phyloP scores from a whole-genome alignment of 2,329 filamentous ascomycete genomes.

The Epichloe amarillans region DNA sequence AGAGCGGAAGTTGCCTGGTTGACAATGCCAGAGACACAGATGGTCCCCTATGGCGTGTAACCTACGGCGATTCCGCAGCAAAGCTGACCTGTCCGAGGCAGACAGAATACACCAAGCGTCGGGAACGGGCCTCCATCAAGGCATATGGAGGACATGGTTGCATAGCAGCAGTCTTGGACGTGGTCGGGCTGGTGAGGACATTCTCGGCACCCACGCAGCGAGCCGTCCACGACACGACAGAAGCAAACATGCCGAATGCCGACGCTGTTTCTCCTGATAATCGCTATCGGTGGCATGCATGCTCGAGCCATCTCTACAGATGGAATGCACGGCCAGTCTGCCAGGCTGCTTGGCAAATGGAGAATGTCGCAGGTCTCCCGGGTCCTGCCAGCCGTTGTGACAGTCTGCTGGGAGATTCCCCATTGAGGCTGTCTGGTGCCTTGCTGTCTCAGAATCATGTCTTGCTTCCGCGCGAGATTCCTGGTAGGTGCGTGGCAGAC shows the following conservation, averaged over 20 bases:
- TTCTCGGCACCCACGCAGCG: constrained; percentile 26
- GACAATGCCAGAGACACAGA: constrained; percentile 25
- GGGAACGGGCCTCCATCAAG: constrained; percentile 14
- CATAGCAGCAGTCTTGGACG: constrained; percentile 31
- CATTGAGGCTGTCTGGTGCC: no score
- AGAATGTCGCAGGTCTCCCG: no score
- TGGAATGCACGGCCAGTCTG: no score
- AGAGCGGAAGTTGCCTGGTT: constrained; percentile 34
- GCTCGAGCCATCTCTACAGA: no score
- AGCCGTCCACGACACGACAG: constrained; percentile 17
- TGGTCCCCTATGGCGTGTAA: constrained; percentile 34
- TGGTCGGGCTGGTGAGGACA: constrained; percentile 25
- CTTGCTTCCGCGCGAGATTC: neutral
- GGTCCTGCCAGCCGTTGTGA: no score
- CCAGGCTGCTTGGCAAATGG: no score
- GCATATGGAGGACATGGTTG: constrained; percentile 37
- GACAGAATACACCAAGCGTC: constrained; percentile 14
- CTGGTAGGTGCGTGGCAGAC: neutral
- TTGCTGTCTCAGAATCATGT: neutral
- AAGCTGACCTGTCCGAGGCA: constrained; percentile 31
- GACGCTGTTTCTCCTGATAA: no score
- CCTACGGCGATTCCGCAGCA: constrained; percentile 35
- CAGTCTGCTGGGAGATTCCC: no score
- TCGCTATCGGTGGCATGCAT: no score
- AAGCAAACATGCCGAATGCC: no score